These are phyloP conservation scores for Rhazya stricta DNA, from an alignment of 257 asterid species.

Conservation along the genomic window DNA sequence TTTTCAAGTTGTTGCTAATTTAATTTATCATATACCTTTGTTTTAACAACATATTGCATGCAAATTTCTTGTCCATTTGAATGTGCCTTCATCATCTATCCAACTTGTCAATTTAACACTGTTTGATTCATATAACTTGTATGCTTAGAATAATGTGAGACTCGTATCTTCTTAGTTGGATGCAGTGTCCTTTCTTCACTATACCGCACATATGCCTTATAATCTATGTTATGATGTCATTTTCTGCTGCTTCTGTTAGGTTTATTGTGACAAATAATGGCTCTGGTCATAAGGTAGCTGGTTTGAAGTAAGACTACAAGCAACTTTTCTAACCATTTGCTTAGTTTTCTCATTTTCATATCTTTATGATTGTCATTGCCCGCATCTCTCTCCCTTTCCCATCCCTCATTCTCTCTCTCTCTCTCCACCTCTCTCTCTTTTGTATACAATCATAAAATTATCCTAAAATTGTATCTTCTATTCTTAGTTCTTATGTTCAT, in stretches of 20 bases:
- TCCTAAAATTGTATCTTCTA: neutral
- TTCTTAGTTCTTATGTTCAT: neutral
- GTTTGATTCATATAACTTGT: neutral
- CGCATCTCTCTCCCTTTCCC: neutral
- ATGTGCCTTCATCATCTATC: neutral
- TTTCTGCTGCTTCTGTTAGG: conserved; percentile 39
- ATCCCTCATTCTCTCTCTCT: neutral
- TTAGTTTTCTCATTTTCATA: neutral
- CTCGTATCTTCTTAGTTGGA: neutral
- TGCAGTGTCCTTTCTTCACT: neutral
- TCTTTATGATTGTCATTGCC: neutral
- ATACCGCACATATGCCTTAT: neutral
- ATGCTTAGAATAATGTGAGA: neutral
- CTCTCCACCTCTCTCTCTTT: neutral
- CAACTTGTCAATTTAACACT: neutral
- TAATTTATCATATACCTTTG: neutral
- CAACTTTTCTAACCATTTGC: neutral
- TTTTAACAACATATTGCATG: neutral
- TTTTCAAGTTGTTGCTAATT: neutral
- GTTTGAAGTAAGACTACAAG: conserved; percentile 53
- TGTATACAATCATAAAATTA: neutral
- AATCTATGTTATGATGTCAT: conserved; percentile 1
- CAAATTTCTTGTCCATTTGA: neutral
- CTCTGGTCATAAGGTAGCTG: conserved; percentile 72
- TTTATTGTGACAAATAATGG: conserved; percentile 82